A percentile compares a stretch with the other conserved stretches of the same genome.
These are phyloP conservation scores for Dictyostelium capitatum DNA, from an alignment of 78 protist genomes.

Conservation along the genomic window DNA sequence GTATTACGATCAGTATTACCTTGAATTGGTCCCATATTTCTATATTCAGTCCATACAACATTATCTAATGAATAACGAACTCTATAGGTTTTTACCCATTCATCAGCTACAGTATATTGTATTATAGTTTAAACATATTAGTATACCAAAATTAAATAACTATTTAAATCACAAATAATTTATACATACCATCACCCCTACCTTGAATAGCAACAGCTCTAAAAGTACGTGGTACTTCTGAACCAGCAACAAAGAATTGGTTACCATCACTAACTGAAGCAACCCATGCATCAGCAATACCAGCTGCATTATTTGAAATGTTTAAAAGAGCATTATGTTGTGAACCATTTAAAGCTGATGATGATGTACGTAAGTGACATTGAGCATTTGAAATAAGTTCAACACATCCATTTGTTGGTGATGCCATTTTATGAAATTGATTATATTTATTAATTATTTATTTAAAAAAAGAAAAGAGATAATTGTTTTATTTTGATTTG, in stretches of 20 bases:
- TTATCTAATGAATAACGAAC: constrained; percentile 44
- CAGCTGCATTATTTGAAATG: neutral
- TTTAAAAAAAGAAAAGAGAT: neutral
- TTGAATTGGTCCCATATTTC: neutral
- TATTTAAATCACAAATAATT: too few relatives aligned
- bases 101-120: neutral
- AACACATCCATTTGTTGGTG: neutral
- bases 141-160: too few relatives aligned
- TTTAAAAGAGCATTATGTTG: neutral
- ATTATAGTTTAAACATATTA: too few relatives aligned
- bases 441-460: neutral
- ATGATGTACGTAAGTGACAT: neutral
- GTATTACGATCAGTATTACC: constrained; percentile 19
- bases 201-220: constrained; percentile 31
- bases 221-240: constrained; percentile 22
- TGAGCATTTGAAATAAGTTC: neutral
- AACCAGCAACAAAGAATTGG: constrained; percentile 14
- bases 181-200: constrained; percentile 22
- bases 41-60: constrained; percentile 23
- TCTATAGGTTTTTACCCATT: constrained; percentile 35
- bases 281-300: constrained; percentile 22
- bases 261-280: neutral
- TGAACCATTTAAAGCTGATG: constrained; percentile 1
- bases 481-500: too few relatives aligned
- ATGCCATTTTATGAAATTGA: neutral